These are phyloP conservation scores for Rhododendron vialii DNA, from an alignment of 148 eudicot species.

Conservation along the genomic window DNA sequence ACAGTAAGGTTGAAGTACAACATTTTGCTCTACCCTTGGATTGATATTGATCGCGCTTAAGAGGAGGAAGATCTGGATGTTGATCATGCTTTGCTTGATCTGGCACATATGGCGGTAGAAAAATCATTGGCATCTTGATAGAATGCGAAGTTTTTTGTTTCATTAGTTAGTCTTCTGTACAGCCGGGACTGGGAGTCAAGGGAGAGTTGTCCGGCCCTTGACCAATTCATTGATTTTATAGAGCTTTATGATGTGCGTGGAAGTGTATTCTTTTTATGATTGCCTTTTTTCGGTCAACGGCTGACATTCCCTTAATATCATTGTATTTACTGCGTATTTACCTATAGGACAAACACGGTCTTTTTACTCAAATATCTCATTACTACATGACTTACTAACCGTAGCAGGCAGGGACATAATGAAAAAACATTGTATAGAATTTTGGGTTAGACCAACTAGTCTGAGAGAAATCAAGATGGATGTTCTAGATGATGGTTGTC, in stretches of 20 bases:
- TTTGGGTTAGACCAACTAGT: neutral
- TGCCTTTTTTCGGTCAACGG: neutral
- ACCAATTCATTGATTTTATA: neutral
- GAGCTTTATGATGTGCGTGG: neutral
- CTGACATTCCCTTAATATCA: neutral
- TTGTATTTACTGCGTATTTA: neutral
- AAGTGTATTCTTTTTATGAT: neutral
- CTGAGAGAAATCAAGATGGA: neutral
- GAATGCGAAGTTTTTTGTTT: neutral
- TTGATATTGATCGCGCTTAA: neutral
- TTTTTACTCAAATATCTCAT: neutral
- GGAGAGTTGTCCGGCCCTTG: neutral
- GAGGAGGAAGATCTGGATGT: neutral
- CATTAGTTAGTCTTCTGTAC: neutral
- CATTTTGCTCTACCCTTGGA: neutral
- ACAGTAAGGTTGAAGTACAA: neutral
- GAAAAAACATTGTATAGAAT: neutral
- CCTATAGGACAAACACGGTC: neutral
- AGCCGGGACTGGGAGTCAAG: neutral
- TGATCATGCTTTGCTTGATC: neutral
- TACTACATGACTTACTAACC: neutral
- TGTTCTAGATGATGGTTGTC: neutral
- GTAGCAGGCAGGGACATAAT: neutral
- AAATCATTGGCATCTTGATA: neutral
- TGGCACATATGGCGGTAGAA: neutral